Conservation (phyloP, 2,329 filamentous ascomycete genomes). For the Aspergillus puulaauensis region DNA sequence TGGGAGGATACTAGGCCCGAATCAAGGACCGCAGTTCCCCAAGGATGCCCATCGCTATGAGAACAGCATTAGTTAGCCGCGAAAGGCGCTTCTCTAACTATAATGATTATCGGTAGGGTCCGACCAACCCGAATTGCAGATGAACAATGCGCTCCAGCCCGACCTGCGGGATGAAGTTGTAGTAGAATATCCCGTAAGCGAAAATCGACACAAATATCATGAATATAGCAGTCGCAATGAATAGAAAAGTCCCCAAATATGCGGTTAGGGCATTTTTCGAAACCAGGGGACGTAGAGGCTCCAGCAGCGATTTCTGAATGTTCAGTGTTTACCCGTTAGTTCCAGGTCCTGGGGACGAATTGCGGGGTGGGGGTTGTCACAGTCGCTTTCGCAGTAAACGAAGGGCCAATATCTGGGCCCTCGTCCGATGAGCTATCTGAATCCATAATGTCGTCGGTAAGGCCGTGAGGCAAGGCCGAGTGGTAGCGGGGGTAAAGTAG, state of each 20-base stretch:
- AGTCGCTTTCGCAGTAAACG: conserved; percentile 13
- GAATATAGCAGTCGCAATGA: conserved; percentile 52
- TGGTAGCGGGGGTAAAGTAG: neutral
- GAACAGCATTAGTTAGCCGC: neutral
- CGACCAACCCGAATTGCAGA: conserved; percentile 62
- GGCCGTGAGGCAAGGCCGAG: neutral
- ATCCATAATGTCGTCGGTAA: conserved; percentile 15
- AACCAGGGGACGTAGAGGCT: conserved; percentile 55
- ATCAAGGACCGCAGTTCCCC: conserved; percentile 52
- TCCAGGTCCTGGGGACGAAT: neutral
- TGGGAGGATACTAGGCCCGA: conserved; percentile 67
- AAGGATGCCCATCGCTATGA: conserved; percentile 47
- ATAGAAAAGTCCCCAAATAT: conserved; percentile 61
- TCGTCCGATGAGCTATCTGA: conserved; percentile 12
- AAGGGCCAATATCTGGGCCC: conserved; percentile 6
- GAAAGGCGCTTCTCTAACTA: neutral
- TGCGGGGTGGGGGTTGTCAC: conserved; percentile 14
- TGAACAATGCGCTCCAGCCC: conserved; percentile 63
- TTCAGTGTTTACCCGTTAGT: conserved; percentile 18
- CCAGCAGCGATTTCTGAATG: conserved; percentile 53
- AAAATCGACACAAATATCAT: conserved; percentile 59
- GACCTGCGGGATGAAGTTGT: conserved; percentile 65
- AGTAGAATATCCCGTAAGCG: conserved; percentile 68
- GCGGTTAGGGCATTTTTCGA: conserved; percentile 64
- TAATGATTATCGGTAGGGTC: neutral